Evolutionary conservation across 768 basidiomycete species (phyloP).

Genomic region (Zangia roseola): DNA sequence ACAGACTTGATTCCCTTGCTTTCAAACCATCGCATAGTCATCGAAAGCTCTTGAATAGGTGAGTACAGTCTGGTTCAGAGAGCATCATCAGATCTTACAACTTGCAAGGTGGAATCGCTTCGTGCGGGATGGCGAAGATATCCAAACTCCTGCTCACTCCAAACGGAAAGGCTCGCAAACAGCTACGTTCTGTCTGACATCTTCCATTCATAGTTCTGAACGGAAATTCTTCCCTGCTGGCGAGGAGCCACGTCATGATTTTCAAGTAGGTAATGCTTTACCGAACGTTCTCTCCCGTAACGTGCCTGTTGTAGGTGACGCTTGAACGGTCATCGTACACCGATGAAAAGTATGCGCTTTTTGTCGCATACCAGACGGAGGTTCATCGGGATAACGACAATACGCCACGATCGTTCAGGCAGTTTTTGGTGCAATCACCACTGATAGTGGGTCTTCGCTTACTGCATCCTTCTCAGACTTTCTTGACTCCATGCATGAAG

Average conservation of each 20-base stretch:
- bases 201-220: constrained; percentile 61
- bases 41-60: constrained; percentile 74
- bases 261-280: constrained; percentile 47
- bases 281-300: neutral
- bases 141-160: constrained; percentile 18
- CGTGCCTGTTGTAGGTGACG: constrained; percentile 47
- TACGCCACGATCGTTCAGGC: constrained; percentile 50
- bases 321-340: constrained; percentile 78
- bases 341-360: constrained; percentile 79
- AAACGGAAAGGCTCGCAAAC: constrained; percentile 11
- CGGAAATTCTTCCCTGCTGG: constrained; percentile 27
- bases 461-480: neutral
- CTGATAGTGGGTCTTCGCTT: constrained; percentile 50
- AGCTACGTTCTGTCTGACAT: constrained; percentile 39
- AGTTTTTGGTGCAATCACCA: constrained; percentile 81
- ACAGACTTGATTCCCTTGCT: constrained; percentile 60
- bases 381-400: constrained; percentile 72
- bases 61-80: constrained; percentile 3
- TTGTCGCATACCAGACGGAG: constrained; percentile 68
- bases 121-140: constrained; percentile 45
- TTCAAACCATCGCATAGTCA: constrained; percentile 76
- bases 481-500: constrained; percentile 35
- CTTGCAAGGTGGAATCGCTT: constrained; percentile 69
- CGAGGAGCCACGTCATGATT: constrained; percentile 45
- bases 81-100: neutral